These are phyloP conservation scores for Saccharomyces pastorianus DNA, from an alignment of 1,139 yeast genomes.

Conservation along the genomic window DNA sequence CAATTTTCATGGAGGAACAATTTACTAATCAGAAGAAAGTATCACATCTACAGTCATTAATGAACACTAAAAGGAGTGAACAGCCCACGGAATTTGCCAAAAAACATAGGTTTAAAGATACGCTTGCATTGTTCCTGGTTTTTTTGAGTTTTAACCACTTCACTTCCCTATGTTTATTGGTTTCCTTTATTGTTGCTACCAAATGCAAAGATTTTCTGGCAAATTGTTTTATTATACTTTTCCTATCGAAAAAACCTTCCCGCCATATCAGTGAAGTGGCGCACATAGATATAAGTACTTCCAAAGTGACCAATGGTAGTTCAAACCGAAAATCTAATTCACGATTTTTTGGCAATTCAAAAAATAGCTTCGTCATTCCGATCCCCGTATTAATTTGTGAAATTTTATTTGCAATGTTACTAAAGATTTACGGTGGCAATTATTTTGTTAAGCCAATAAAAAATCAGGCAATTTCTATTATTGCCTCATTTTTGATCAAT, in stretches of 20 bases:
- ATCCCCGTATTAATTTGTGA: conserved; percentile 13
- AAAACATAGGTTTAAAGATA: conserved; percentile 27
- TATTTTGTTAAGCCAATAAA: conserved; percentile 23
- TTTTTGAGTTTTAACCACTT: conserved; percentile 28
- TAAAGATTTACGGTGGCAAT: conserved; percentile 17
- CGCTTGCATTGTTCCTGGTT: conserved; percentile 27
- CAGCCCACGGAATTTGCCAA: conserved; percentile 13
- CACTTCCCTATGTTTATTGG: conserved; percentile 19
- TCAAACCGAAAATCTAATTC: conserved; percentile 1
- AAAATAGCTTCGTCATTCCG: conserved; percentile 2
- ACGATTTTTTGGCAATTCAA: not conserved
- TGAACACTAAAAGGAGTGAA: not conserved
- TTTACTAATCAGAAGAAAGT: not conserved
- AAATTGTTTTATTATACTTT: conserved; percentile 20
- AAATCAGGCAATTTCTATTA: conserved; percentile 24
- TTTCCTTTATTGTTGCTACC: conserved; percentile 24
- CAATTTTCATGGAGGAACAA: not conserved
- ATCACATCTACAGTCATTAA: not conserved
- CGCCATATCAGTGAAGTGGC: conserved; percentile 10
- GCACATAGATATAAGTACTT: conserved; percentile 1
- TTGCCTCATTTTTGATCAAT: conserved; percentile 28
- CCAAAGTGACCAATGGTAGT: conserved; percentile 2
- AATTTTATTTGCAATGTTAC: conserved; percentile 16
- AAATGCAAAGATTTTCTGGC: conserved; percentile 23
- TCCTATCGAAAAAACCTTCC: conserved; percentile 23